phyloP scores from a whole-genome alignment of 331 rosid genomes.

The Cucumis variabilis region DNA sequence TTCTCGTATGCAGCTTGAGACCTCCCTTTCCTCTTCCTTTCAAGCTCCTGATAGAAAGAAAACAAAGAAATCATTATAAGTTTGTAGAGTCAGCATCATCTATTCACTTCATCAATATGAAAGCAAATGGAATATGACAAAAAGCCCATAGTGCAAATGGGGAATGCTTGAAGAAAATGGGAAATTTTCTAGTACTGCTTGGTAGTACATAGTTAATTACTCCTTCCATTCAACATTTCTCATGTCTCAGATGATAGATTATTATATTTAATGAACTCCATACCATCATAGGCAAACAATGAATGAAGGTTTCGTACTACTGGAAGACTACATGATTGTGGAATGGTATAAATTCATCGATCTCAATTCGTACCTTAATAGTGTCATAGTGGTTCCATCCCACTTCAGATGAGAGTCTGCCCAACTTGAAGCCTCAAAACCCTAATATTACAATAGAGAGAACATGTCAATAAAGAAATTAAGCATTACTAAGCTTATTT shows the following conservation, averaged over 20 bases:
- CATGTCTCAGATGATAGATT: neutral
- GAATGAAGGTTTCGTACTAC: neutral
- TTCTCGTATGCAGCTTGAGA: slow-evolving; percentile 64
- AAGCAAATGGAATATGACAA: neutral
- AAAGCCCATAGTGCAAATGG: neutral
- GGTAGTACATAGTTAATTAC: neutral
- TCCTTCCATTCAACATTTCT: neutral
- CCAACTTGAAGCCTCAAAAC: slow-evolving; percentile 88
- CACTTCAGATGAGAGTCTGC: slow-evolving; percentile 83
- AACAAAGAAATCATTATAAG: neutral
- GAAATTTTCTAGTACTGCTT: neutral
- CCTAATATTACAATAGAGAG: slow-evolving; percentile 28
- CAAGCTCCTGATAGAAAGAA: slow-evolving; percentile 59
- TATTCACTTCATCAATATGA: neutral
- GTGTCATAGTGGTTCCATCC: slow-evolving; percentile 82
- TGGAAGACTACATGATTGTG: too few relatives aligned
- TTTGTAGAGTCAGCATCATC: neutral
- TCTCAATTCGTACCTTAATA: slow-evolving; percentile 40
- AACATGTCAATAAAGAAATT: neutral
- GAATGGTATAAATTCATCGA: neutral
- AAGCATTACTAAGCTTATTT: neutral
- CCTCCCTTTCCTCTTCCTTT: slow-evolving; percentile 80
- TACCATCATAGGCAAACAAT: neutral
- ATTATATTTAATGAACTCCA: neutral
- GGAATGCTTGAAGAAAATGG: neutral